These are phyloP conservation scores for Gastroboletus turbinatus DNA, from an alignment of 1,284 basidiomycete genomes.

Conservation along the genomic window DNA sequence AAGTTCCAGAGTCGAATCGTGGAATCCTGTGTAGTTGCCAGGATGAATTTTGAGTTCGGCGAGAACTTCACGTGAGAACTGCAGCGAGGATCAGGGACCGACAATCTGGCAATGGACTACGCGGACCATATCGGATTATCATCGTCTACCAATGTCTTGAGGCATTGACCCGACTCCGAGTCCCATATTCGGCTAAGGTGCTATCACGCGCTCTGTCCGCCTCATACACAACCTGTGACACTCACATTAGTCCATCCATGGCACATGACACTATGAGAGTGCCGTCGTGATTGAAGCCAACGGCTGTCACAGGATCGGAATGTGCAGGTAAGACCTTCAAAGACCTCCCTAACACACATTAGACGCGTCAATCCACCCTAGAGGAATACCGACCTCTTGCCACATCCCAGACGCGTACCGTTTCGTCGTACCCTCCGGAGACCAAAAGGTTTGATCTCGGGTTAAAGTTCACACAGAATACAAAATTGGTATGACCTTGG, in stretches of 20 bases:
- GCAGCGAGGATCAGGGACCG: constrained; percentile 16
- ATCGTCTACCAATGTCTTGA: constrained; percentile 95
- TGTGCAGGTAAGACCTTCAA: constrained; percentile 89
- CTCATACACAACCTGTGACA: constrained; percentile 8
- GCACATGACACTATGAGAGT: constrained; percentile 91
- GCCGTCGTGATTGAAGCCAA: constrained; percentile 93
- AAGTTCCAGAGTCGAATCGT: constrained; percentile 94
- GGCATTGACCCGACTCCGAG: constrained; percentile 91
- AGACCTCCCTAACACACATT: constrained; percentile 56
- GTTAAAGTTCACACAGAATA: constrained; percentile 91
- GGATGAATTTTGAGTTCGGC: constrained; percentile 86
- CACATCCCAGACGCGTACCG: constrained; percentile 95
- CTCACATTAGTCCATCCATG: constrained; percentile 96
- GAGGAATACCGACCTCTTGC: constrained; percentile 59
- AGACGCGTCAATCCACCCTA: background rate
- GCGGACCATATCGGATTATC: constrained; percentile 89
- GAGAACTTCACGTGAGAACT: constrained; percentile 88
- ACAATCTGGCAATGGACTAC: background rate
- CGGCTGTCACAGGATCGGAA: constrained; percentile 93
- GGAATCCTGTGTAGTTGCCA: constrained; percentile 90
- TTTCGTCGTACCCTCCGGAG: constrained; percentile 94
- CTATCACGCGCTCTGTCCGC: background rate
- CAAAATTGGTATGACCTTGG: constrained; percentile 88
- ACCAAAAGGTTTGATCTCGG: constrained; percentile 87
- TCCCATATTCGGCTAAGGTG: constrained; percentile 89